phyloP scores from a whole-genome alignment of 257 asterid genomes.

The Linaria vulgaris region DNA sequence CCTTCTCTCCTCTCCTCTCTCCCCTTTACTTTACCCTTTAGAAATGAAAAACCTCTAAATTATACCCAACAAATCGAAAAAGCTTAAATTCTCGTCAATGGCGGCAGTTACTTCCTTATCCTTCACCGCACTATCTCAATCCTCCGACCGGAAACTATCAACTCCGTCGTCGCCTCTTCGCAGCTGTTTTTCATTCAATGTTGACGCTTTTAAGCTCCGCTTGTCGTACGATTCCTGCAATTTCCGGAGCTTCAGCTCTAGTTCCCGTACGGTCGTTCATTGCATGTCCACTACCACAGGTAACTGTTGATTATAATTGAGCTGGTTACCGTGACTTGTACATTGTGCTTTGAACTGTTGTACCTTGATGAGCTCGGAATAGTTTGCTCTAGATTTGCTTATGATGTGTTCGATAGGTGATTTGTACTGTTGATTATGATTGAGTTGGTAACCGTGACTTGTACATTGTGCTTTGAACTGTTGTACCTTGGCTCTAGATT shows the following conservation, averaged over 20 bases:
- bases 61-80: no score
- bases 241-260: slow-evolving; percentile 36
- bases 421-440: no score
- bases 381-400: no score
- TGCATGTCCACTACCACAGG: slow-evolving; percentile 68
- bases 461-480: no score
- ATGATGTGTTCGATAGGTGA: no score
- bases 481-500: no score
- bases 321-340: neutral
- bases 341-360: neutral
- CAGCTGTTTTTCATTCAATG: slow-evolving; percentile 26
- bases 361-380: neutral
- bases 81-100: slow-evolving; percentile 33
- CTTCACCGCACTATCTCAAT: slow-evolving; percentile 42
- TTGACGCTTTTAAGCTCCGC: slow-evolving; percentile 49
- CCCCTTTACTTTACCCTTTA: no score
- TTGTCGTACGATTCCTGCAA: slow-evolving; percentile 35
- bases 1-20: no score
- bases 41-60: no score
- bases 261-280: slow-evolving; percentile 51
- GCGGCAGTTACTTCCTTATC: slow-evolving; percentile 57
- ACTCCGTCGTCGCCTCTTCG: slow-evolving; percentile 1
- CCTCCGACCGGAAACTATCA: slow-evolving; percentile 42
- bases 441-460: no score
- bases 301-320: slow-evolving; percentile 29